Evolutionary conservation across 257 asterid genomes (phyloP).

Genomic region (Lithospermum erythrorhizon): DNA sequence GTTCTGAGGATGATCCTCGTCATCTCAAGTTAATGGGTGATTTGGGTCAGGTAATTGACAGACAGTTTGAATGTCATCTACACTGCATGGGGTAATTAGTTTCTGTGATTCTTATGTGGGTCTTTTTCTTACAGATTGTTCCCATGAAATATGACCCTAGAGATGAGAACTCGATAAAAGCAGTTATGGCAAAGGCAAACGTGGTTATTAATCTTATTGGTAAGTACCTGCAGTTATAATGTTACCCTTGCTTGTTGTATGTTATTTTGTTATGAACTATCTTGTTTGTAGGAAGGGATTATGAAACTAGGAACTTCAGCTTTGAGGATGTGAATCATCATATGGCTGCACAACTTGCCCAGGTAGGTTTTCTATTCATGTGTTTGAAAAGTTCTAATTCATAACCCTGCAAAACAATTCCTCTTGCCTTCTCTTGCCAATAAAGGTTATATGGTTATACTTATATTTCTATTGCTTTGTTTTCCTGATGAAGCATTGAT

Average conservation of each 20-base stretch:
- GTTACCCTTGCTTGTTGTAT: neutral
- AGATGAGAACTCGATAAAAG: slow-evolving; percentile 83
- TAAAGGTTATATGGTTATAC: neutral
- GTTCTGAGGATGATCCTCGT: slow-evolving; percentile 88
- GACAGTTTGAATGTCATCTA: neutral
- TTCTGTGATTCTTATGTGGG: neutral
- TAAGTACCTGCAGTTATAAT: slow-evolving; percentile 16
- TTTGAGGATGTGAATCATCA: slow-evolving; percentile 88
- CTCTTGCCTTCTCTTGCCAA: no score
- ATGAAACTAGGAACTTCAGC: slow-evolving; percentile 88
- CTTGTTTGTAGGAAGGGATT: slow-evolving; percentile 68
- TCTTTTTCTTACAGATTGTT: slow-evolving; percentile 54
- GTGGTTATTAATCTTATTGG: slow-evolving; percentile 98
- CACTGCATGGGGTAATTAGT: neutral
- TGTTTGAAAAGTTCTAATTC: neutral
- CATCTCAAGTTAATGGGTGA: slow-evolving; percentile 99
- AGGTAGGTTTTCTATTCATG: slow-evolving; percentile 30
- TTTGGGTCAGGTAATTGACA: slow-evolving; percentile 73
- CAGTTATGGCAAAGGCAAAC: slow-evolving; percentile 97
- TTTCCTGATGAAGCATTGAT: neutral
- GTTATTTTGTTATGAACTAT: slow-evolving; percentile 1
- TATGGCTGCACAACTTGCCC: slow-evolving; percentile 84
- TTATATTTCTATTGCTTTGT: neutral
- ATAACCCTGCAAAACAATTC: no score
- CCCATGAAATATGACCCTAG: slow-evolving; percentile 94